Evolutionary conservation across 2,329 filamentous ascomycete species (phyloP).

Genomic region (Phialemoniopsis sp.): DNA sequence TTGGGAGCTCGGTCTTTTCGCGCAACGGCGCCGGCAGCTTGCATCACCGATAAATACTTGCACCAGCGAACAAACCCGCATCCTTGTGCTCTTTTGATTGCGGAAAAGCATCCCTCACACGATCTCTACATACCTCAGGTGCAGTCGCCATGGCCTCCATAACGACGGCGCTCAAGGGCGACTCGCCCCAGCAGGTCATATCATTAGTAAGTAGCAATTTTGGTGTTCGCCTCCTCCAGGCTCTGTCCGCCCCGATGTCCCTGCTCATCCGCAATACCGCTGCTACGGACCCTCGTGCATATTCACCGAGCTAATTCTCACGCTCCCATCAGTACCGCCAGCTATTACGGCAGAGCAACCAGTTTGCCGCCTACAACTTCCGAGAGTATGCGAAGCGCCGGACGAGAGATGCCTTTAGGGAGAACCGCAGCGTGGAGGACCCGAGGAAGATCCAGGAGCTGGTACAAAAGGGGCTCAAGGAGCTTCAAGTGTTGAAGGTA

Average conservation of each 20-base stretch:
- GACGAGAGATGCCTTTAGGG: conserved; percentile 85
- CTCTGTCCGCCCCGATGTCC: neutral
- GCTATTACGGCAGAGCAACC: conserved; percentile 76
- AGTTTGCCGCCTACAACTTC: conserved; percentile 96
- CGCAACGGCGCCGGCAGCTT: too few relatives aligned
- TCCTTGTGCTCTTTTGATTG: too few relatives aligned
- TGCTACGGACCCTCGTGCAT: neutral
- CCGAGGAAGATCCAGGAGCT: conserved; percentile 78
- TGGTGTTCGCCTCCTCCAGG: conserved; percentile 2
- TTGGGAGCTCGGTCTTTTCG: too few relatives aligned
- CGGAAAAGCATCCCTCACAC: too few relatives aligned
- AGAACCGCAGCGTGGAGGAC: conserved; percentile 71
- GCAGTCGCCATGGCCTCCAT: conserved; percentile 8
- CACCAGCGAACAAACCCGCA: too few relatives aligned
- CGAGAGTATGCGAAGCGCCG: conserved; percentile 91
- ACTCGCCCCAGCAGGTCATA: conserved; percentile 53
- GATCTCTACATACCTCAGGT: too few relatives aligned
- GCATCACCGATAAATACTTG: too few relatives aligned
- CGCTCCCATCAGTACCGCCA: conserved; percentile 70
- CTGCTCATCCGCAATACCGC: conserved; percentile 7
- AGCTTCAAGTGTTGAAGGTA: conserved; percentile 89
- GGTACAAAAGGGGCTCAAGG: conserved; percentile 81
- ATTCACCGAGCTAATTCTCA: neutral
- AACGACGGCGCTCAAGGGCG: conserved; percentile 38
- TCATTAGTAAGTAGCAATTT: conserved; percentile 42